Percentiles rank a stretch among this genome's conserved stretches.
phyloP scores from a whole-genome alignment of 129 eudicot species.

The Pittosporum tobira region DNA sequence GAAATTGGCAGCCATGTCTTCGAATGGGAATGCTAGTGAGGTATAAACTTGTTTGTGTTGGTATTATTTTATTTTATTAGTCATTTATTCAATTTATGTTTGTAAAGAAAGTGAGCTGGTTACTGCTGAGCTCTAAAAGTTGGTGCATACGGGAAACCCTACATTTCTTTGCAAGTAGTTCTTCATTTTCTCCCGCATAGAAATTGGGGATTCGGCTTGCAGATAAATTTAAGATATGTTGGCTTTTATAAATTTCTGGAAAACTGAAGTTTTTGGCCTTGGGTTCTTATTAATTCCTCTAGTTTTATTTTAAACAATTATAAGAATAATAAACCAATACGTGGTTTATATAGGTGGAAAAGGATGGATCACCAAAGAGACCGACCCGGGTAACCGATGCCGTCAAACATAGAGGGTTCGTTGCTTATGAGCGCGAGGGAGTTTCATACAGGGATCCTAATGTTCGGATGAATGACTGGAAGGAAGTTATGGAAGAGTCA shows the following conservation, averaged over 20 bases:
- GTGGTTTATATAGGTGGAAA: slow-evolving; percentile 19
- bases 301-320: no score
- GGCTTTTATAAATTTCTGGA: not conserved
- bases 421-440: slow-evolving; percentile 88
- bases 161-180: not conserved
- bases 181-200: not conserved
- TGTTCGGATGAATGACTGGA: slow-evolving; percentile 74
- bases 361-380: slow-evolving; percentile 29
- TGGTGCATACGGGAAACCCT: not conserved
- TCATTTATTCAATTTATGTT: no score
- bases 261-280: not conserved
- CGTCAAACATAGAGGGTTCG: slow-evolving; percentile 77
- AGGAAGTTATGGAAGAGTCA: slow-evolving; percentile 85
- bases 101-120: not conserved
- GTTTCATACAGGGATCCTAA: slow-evolving; percentile 78
- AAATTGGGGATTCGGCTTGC: not conserved
- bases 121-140: not conserved
- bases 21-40: slow-evolving; percentile 24
- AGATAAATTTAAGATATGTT: not conserved
- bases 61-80: no score
- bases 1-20: slow-evolving; percentile 54
- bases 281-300: no score
- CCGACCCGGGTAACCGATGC: slow-evolving; percentile 77
- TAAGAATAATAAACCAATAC: not conserved
- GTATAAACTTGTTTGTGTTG: no score